phyloP scores from a whole-genome alignment of 2,329 filamentous ascomycete genomes.

The Colletotrichum sp. region DNA sequence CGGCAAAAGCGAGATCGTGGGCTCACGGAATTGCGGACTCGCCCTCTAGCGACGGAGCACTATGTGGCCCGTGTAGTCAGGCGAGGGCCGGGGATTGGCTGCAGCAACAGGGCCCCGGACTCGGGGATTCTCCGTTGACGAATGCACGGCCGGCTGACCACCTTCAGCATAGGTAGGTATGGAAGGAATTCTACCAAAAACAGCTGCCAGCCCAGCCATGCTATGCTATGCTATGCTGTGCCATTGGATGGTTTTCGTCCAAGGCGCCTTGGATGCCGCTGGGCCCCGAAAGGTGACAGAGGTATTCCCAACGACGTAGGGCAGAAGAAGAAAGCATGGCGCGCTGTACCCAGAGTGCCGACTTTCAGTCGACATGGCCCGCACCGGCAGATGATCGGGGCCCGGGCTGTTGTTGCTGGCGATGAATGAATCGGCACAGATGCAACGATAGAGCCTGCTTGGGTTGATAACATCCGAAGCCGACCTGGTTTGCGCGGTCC shows the following conservation, averaged over 20 bases:
- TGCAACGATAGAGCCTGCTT: too few species aligned
- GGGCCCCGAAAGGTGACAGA: too few species aligned
- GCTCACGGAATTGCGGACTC: constrained; percentile 21
- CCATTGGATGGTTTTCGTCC: not conserved
- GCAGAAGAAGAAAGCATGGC: not conserved
- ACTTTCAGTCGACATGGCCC: not conserved
- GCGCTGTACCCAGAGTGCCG: not conserved
- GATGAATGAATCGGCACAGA: not conserved
- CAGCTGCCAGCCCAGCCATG: not conserved
- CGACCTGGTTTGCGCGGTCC: too few species aligned
- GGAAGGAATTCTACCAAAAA: too few species aligned
- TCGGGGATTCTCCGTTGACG: not conserved
- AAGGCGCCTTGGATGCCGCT: not conserved
- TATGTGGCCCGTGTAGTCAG: not conserved
- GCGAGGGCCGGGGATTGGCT: not conserved
- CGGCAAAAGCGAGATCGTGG: constrained; percentile 39
- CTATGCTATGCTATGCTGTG: not conserved
- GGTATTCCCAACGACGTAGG: not conserved
- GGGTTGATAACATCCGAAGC: too few species aligned
- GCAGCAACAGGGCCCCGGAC: not conserved
- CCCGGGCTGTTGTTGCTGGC: not conserved
- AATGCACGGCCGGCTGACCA: not conserved
- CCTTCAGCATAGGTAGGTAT: too few species aligned
- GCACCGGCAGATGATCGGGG: not conserved
- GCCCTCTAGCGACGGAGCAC: not conserved